These are phyloP conservation scores for Quercus lobata DNA, from an alignment of 331 rosid species.

Conservation along the genomic window DNA sequence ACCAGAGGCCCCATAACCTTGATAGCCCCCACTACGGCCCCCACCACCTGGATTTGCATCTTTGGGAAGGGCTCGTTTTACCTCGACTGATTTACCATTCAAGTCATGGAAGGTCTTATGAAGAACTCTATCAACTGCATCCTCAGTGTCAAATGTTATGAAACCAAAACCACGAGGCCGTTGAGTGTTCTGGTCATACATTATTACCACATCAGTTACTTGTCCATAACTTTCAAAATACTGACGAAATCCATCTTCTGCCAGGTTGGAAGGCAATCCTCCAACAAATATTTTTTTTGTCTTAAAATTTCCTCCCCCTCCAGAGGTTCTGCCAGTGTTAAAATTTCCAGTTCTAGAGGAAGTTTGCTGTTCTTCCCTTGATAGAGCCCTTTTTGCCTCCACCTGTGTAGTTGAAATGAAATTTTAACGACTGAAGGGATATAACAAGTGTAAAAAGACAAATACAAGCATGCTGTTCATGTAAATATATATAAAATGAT, in stretches of 20 bases:
- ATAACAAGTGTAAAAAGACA: neutral
- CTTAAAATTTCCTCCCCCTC: slow-evolving; percentile 55
- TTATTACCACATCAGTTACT: slow-evolving; percentile 58
- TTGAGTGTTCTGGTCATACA: slow-evolving; percentile 66
- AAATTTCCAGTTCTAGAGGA: slow-evolving; percentile 43
- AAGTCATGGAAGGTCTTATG: slow-evolving; percentile 50
- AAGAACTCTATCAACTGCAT: slow-evolving; percentile 57
- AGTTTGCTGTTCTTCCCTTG: slow-evolving; percentile 62
- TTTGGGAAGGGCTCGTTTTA: slow-evolving; percentile 61
- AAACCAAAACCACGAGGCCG: slow-evolving; percentile 69
- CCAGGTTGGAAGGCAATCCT: slow-evolving; percentile 52
- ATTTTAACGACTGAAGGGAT: neutral
- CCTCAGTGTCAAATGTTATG: slow-evolving; percentile 55
- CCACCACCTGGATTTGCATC: slow-evolving; percentile 58
- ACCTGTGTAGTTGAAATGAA: slow-evolving; percentile 36
- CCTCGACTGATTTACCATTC: slow-evolving; percentile 60
- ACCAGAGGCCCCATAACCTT: slow-evolving; percentile 42
- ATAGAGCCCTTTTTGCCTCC: slow-evolving; percentile 58
- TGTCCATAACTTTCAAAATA: slow-evolving; percentile 51
- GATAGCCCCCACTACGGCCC: slow-evolving; percentile 51
- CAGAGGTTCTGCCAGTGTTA: slow-evolving; percentile 35
- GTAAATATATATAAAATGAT: neutral
- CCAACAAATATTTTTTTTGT: slow-evolving; percentile 65
- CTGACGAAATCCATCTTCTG: slow-evolving; percentile 60
- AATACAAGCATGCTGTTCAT: neutral